A percentile compares a stretch with the other conserved stretches of the same genome.
Conservation (phyloP, 441 rosid genomes). For the Sinapis alba region DNA sequence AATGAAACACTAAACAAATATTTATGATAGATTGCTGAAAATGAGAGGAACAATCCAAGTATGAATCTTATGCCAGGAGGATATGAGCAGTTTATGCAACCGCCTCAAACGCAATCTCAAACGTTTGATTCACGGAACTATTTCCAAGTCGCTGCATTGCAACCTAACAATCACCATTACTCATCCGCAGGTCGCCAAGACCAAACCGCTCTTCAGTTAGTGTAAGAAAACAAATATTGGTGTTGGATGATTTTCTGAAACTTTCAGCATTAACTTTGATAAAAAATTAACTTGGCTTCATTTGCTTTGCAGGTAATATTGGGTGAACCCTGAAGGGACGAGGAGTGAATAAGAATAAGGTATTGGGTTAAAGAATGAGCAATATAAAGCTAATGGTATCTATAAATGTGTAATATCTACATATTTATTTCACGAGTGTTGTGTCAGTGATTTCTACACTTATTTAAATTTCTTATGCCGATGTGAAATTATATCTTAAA, state of each 20-base stretch:
- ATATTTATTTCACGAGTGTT: slow-evolving; percentile 23
- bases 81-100: slow-evolving; percentile 48
- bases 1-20: neutral
- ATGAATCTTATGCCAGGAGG: slow-evolving; percentile 81
- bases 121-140: slow-evolving; percentile 67
- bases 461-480: slow-evolving; percentile 16
- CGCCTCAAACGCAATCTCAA: slow-evolving; percentile 57
- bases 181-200: slow-evolving; percentile 50
- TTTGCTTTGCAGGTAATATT: slow-evolving; percentile 27
- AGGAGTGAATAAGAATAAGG: slow-evolving; percentile 31
- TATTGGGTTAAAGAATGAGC: slow-evolving; percentile 24
- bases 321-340: slow-evolving; percentile 8
- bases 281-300: neutral
- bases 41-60: slow-evolving; percentile 65
- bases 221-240: slow-evolving; percentile 42
- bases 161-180: slow-evolving; percentile 61
- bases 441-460: slow-evolving; percentile 14
- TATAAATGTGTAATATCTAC: neutral
- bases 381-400: slow-evolving; percentile 26
- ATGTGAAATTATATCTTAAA: slow-evolving; percentile 26
- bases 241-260: neutral
- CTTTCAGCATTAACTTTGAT: neutral
- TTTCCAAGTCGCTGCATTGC: slow-evolving; percentile 84
- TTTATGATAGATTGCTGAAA: slow-evolving; percentile 68
- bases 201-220: slow-evolving; percentile 84